Evolutionary conservation across 2,329 filamentous ascomycete genomes (phyloP).

Genomic region (Thermoascus crustaceus): DNA sequence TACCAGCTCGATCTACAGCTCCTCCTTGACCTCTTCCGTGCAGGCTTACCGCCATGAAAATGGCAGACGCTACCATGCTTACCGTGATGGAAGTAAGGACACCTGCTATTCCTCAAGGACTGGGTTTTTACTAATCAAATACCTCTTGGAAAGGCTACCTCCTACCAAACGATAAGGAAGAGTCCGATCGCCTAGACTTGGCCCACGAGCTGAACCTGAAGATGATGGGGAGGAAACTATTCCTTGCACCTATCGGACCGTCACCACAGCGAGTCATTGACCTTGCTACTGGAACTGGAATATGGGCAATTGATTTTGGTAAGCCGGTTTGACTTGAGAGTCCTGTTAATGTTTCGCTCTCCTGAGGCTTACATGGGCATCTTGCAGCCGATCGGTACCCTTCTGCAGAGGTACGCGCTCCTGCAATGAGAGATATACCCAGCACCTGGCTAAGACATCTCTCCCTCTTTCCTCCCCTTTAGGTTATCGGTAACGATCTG

Average conservation of each 20-base stretch:
- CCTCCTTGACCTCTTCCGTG: neutral
- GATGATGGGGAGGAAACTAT: conserved; percentile 11
- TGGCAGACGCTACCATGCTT: neutral
- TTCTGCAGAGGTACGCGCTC: conserved; percentile 10
- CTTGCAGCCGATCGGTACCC: conserved; percentile 18
- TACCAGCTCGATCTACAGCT: neutral
- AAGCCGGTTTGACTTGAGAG: neutral
- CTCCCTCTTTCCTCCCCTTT: too few species aligned
- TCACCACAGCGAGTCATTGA: conserved; percentile 11
- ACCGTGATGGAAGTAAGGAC: neutral
- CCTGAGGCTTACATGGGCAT: neutral
- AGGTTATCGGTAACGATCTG: conserved; percentile 19
- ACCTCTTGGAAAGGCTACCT: neutral
- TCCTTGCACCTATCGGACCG: conserved; percentile 12
- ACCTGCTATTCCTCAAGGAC: neutral
- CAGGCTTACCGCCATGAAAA: neutral
- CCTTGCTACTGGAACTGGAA: conserved; percentile 13
- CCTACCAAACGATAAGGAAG: conserved; percentile 13
- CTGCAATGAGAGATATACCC: neutral
- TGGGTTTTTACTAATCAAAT: too few species aligned
- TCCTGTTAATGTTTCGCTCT: conserved; percentile 7
- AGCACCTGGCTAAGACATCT: too few species aligned
- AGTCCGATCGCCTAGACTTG: conserved; percentile 12
- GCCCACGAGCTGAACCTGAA: conserved; percentile 10
- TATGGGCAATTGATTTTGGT: conserved; percentile 12